Conservation (phyloP, 2,329 filamentous ascomycete genomes). For the Epichloe bromicola region DNA sequence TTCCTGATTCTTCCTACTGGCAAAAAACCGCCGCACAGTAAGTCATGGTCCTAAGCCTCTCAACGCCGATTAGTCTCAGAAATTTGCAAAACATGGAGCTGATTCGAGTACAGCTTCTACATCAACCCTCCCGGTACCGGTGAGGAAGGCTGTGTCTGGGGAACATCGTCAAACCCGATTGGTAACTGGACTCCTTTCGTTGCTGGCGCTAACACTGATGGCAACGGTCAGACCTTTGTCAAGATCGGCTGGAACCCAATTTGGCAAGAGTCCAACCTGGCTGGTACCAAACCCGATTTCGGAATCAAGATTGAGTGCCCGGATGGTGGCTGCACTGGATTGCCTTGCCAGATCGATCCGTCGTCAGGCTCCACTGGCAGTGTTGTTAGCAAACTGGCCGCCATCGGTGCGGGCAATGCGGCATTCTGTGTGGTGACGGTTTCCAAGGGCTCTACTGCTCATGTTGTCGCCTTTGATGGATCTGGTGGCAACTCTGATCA, state of each 20-base stretch:
- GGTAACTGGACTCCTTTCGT: slow-evolving; percentile 73
- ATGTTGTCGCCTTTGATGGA: slow-evolving; percentile 49
- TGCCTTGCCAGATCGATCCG: slow-evolving; percentile 63
- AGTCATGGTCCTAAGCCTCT: slow-evolving; percentile 19
- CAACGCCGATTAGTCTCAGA: too few species aligned
- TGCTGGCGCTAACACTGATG: slow-evolving; percentile 59
- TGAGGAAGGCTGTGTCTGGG: slow-evolving; percentile 58
- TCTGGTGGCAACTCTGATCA: slow-evolving; percentile 20
- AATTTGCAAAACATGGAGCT: slow-evolving; percentile 4
- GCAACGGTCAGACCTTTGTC: slow-evolving; percentile 52
- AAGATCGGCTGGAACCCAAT: slow-evolving; percentile 72
- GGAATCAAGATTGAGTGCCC: slow-evolving; percentile 60
- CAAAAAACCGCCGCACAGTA: slow-evolving; percentile 60
- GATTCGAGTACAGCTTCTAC: slow-evolving; percentile 48
- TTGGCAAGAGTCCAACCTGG: slow-evolving; percentile 44
- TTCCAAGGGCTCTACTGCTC: slow-evolving; percentile 49
- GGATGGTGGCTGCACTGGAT: slow-evolving; percentile 51
- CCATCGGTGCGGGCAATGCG: slow-evolving; percentile 52
- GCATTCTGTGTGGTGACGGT: slow-evolving; percentile 69
- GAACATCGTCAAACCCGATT: slow-evolving; percentile 43
- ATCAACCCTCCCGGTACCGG: slow-evolving; percentile 61
- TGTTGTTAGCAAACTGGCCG: slow-evolving; percentile 40
- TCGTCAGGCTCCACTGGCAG: slow-evolving; percentile 37
- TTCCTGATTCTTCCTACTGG: slow-evolving; percentile 61
- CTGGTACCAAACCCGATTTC: slow-evolving; percentile 45